Evolutionary conservation across 163 green algal species (phyloP).

Genomic region (Scenedesmus sp.): DNA sequence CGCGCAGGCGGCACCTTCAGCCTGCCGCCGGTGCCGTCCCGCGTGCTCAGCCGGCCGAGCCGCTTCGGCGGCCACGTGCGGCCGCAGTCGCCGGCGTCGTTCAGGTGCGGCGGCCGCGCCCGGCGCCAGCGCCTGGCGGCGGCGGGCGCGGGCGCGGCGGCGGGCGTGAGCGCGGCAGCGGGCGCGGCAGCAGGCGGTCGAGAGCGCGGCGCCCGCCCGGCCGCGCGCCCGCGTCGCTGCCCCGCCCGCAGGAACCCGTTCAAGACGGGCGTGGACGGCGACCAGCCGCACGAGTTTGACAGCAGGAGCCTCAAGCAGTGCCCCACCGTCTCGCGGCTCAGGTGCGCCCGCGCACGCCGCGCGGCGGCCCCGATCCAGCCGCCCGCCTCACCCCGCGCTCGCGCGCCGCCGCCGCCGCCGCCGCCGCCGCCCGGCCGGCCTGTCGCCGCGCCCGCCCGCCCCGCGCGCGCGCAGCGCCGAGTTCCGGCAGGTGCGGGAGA

Average conservation of each 20-base stretch:
- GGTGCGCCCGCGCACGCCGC: neutral
- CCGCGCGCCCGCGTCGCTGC: too few species aligned
- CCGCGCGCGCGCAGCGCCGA: slow-evolving; percentile 58
- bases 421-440: too few species aligned
- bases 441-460: neutral
- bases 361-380: neutral
- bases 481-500: slow-evolving; percentile 75
- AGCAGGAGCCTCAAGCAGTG: slow-evolving; percentile 26
- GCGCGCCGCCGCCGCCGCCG: neutral
- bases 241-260: slow-evolving; percentile 50
- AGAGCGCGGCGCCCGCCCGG: too few species aligned
- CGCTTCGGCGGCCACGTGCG: slow-evolving; percentile 30
- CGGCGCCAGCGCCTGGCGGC: too few species aligned
- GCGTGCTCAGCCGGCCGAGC: slow-evolving; percentile 11
- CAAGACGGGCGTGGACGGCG: slow-evolving; percentile 21
- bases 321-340: slow-evolving; percentile 28
- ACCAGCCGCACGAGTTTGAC: slow-evolving; percentile 38
- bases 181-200: too few species aligned
- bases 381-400: too few species aligned
- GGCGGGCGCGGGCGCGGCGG: too few species aligned
- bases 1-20: slow-evolving; percentile 39
- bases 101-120: too few species aligned
- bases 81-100: slow-evolving; percentile 39
- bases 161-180: too few species aligned
- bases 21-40: slow-evolving; percentile 36